Evolutionary conservation across 257 asterid genomes (phyloP), one percentile per base, ranked within the genome.

Genomic region (Fraxinus excelsior): DNA sequence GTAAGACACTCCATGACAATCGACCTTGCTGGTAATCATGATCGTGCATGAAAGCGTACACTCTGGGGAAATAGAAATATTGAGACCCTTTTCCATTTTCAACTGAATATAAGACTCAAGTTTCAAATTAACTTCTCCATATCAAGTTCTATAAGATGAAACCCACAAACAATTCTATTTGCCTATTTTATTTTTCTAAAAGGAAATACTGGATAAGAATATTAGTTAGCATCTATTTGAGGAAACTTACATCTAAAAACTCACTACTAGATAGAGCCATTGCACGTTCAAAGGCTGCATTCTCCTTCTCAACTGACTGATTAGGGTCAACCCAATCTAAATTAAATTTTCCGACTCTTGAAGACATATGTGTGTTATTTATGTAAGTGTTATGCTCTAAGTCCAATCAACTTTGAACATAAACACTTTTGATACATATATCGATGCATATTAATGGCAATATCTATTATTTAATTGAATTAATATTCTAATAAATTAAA

Each of bases 1-100:
- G 85, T 90, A 64, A 92, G 89, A 81, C 93, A 88, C 75, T 82
- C 80, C 80, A 89, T 77, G 83, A 94, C 96, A 86, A 94, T 88
- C 80, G 94, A 84, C 66, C 96, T 85, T 53, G 98, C 98, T 76
- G 98, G 98, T 67, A 94, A 82, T 96, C 97, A 94, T 71, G 97
- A 94, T 78, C 86, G 79, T 14, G 92, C 90, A 66, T 84, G 93
- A 77, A 44, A 82, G 64, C 86, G 82, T 34, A 94, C 85, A 80
- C 81, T 85, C 98, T 94, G 86, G 42, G 74, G 28, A 77, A 29
- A 69, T 26, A 83, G 16, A 71, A 66, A 10, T 19, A 0, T 62
- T 25, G 23, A 60, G 31, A 60, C 2, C 16, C 28, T 23, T 9
- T 60, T 2, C 16, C 60, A 14, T 19, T 51, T 51, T 18, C 60